Base-by-base conservation (phyloP, 108 stramenopile species). In the Fragilaria crotonensis region DNA sequence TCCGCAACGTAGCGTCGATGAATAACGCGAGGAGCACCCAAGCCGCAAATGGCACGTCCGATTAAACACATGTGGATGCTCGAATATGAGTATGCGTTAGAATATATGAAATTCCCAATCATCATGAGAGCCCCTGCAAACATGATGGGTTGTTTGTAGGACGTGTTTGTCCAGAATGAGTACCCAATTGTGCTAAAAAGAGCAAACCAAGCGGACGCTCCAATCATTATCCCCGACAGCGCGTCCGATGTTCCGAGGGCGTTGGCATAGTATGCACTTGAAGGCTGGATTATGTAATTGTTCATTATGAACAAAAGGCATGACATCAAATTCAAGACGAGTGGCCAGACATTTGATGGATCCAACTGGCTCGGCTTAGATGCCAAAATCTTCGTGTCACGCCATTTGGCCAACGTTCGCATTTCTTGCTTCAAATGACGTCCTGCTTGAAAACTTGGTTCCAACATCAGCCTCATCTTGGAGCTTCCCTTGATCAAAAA, bases 271-370 rank as follows among this genome's bases (percentile, higher is more conserved):
- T 86, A 84, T 0, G 79, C 83, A 32, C 69, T 64, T 0, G 71
- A 74, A n/a, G 91, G 91, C 52, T 83, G 79, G 27, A 90, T 81
- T 23, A 93, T 82, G 71, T 90, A 88, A 59, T 86, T 84, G 67
- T 93, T 93, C 73, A 75, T 79, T 81, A 89, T 86, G 71, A 84
- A 93, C 5, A 90, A 59, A 60, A 84, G 88, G 32, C 87, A 89
- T 0, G 84, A 81, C 2, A 84, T 46, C 57, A 93, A 56, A 50
- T 90, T 93, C 45, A 91, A 62, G 33, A 76, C 23, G 9, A 80
- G 68, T 29, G 78, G 78, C 18, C 69, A 62, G 27, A 71, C 51
- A 58, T 78, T 78, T 27, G 69, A 63, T 17, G 60, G 64, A 11
- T 71, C 46, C n/a, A 77, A 26, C 19, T 70, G 52, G 46, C 53